phyloP scores from a whole-genome alignment of 202 grass and related monocot genomes.

The Zizania palustris region DNA sequence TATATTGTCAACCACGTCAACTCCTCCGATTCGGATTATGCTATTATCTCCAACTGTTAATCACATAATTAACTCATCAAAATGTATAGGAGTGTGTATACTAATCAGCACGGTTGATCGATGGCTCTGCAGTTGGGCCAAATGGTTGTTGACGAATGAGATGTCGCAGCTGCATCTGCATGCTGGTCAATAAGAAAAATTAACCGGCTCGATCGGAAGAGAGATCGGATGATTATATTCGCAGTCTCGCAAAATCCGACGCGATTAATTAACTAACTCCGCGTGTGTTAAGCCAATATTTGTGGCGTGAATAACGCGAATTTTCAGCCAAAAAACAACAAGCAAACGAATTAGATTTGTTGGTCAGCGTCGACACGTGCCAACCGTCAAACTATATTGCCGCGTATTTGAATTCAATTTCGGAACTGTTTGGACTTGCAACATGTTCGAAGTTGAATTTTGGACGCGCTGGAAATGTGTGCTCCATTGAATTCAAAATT shows the following conservation, averaged over 20 bases:
- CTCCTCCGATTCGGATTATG: neutral
- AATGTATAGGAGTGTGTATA: neutral
- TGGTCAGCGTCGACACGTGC: constrained; percentile 17
- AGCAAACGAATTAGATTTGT: neutral
- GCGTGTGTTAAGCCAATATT: neutral
- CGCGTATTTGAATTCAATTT: neutral
- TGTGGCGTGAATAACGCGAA: neutral
- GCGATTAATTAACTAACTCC: neutral
- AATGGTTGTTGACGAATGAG: constrained; percentile 26
- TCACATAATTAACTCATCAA: neutral
- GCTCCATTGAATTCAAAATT: neutral
- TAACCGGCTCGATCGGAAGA: neutral
- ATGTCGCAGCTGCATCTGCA: constrained; percentile 4
- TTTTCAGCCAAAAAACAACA: neutral
- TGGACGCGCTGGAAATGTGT: constrained; percentile 15
- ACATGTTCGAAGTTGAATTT: neutral
- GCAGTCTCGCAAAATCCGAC: constrained; percentile 18
- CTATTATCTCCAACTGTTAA: too few species aligned
- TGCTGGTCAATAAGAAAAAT: neutral
- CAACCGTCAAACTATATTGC: constrained; percentile 27
- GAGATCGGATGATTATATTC: constrained; percentile 17
- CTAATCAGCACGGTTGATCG: neutral
- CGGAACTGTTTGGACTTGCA: neutral
- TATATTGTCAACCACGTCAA: neutral
- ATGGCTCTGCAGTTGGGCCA: constrained; percentile 2